phyloP scores from a whole-genome alignment of 1,284 basidiomycete species.

The Pyrrhoderma lamaoense region DNA sequence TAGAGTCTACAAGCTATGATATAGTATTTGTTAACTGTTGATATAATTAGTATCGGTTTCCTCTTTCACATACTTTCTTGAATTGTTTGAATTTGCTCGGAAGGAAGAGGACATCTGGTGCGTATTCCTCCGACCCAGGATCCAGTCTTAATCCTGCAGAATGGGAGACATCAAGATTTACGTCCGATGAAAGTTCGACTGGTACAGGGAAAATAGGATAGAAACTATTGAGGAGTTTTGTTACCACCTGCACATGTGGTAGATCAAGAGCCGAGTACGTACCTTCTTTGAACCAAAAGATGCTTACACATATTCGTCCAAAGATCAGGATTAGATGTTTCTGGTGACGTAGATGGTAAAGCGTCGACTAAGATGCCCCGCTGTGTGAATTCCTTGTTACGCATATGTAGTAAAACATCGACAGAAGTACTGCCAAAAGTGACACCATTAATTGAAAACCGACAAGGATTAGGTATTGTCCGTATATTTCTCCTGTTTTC shows the following conservation, averaged over 20 bases:
- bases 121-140: slow-evolving; percentile 34
- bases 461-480: slow-evolving; percentile 81
- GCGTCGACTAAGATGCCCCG: slow-evolving; percentile 61
- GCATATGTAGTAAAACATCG: slow-evolving; percentile 85
- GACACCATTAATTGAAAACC: slow-evolving; percentile 81
- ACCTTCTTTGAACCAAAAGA: slow-evolving; percentile 84
- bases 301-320: slow-evolving; percentile 79
- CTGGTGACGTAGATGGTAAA: slow-evolving; percentile 29
- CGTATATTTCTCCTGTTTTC: slow-evolving; percentile 51
- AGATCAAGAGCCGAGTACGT: slow-evolving; percentile 17
- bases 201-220: slow-evolving; percentile 94
- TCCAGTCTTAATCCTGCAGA: slow-evolving; percentile 43
- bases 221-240: slow-evolving; percentile 47
- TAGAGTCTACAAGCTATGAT: slow-evolving; percentile 59
- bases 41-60: too few relatives aligned
- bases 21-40: too few relatives aligned
- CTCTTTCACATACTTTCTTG: slow-evolving; percentile 62
- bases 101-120: slow-evolving; percentile 79
- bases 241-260: background rate
- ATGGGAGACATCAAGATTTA: slow-evolving; percentile 86
- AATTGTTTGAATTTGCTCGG: slow-evolving; percentile 85
- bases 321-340: slow-evolving; percentile 39
- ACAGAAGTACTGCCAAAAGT: slow-evolving; percentile 74
- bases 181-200: slow-evolving; percentile 59
- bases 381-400: slow-evolving; percentile 77